Evolutionary conservation across 805 yeast species (phyloP), one percentile per base, ranked within the genome.

Genomic region (Starmerella sp.): DNA sequence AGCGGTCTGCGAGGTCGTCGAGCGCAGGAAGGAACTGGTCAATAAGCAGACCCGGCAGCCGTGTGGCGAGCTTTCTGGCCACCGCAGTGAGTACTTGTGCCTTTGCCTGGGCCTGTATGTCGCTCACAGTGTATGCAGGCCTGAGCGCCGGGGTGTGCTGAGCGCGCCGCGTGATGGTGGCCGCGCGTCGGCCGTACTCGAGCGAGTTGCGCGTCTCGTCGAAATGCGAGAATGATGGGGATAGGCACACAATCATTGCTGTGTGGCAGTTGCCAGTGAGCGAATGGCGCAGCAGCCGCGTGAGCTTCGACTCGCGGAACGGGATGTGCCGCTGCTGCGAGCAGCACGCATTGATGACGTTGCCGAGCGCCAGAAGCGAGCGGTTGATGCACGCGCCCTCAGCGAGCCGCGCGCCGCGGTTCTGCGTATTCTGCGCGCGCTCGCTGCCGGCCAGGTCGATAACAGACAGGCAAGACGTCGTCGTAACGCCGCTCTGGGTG

Each of bases 361-460:
- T 90, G 0, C 97, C 97, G 47, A 91, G 74, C 0, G 97, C 96
- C 49, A 91, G 70, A 46, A 91, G 72, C 0, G 96, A 88, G 66
- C 82, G 80, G 71, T 91, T 91, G 65, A 91, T 91, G 67, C 87
- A 87, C 13, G 97, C 97, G 31, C 97, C 97, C 67, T 91, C 97
- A 54, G 80, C 78, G 13, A 91, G 74, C 49, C 96, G 71, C 34
- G 76, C 78, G 0, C 97, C 97, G 47, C 88, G 70, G 67, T 91
- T 91, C 60, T 79, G 80, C 0, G 97, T 89, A 0, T 93, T 84
- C 0, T 93, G 82, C 0, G 97, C 97, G 43, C 97, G 74, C 70
- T 91, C 97, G 69, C 95, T 85, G 5, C 97, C 97, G 0, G 97
- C 97, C 46, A 91, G 71, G 68, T 91, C 97, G 48, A 91, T 90